Base-by-base conservation (phyloP, 2,329 filamentous ascomycete species). In the Aspergillus versicolor region DNA sequence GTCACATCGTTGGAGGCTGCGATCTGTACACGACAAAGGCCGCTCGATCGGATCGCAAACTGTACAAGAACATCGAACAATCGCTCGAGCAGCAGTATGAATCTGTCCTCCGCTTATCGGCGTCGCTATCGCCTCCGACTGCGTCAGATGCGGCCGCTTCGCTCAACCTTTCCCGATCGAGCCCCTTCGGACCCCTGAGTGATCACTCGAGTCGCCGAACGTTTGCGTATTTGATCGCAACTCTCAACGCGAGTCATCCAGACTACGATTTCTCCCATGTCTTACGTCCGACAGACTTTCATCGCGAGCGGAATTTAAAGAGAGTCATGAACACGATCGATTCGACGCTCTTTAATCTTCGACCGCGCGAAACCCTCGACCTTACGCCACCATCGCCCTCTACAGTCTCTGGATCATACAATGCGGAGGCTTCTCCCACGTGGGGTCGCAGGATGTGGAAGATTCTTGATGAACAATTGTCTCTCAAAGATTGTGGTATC, bases 1-100 rank as follows among this genome's bases (percentile, higher is more conserved):
- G 91, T 71, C 90, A 93, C 65, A 89, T 99, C 59, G 88, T 92
- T 27, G 94, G 94, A 67, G 90, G 91, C 63, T 97, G 93, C 81
- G 94, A 99, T 75, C 83, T 97, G 17, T 99, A 97, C 81, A 97
- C 93, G 9, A 97, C 92, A 24, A 99, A 99, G 77, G 92, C 94
- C 30, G 92, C 93, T 54, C 92, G 92, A 45, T 88, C 88, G 62
- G 94, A 99, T 74, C 97, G 97, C 84, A 97, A 97, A 73, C 82
- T 99, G 8, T 97, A 97, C 81, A 95, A 92, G 77, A 90, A 88
- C 71, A 97, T 99, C 70, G 92, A 97, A 72, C 87, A 90, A 70
- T 92, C 90, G 30, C 85, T 99, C 58, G 92, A 95, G 74, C 89
- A 90, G 38, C 91, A 96, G 74, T 92, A 97, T 81, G 90, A 92